A percentile compares a stretch with the other conserved stretches of the same genome.
Conservation (phyloP, 2,329 filamentous ascomycete species). For the Calonectria multiphialidica region DNA sequence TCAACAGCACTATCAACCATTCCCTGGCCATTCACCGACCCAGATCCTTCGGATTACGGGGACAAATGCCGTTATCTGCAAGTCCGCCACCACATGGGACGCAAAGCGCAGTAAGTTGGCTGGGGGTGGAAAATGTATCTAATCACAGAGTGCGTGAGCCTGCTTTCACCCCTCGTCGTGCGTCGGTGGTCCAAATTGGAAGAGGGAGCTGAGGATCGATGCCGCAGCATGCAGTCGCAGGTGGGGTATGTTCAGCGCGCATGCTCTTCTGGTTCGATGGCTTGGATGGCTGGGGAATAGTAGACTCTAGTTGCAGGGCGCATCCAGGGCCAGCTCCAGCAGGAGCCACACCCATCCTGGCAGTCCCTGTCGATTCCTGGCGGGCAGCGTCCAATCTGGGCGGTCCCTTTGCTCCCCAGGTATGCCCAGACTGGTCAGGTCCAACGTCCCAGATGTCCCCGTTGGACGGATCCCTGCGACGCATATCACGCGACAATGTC, state of each 20-base stretch:
- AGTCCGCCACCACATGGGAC: not conserved
- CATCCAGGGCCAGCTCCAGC: slow-evolving; percentile 5
- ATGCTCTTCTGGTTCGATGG: slow-evolving; percentile 31
- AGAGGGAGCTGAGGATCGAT: slow-evolving; percentile 15
- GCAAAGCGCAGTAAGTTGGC: not conserved
- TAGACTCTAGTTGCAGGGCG: slow-evolving; percentile 1
- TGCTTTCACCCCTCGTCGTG: not conserved
- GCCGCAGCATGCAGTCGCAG: not conserved
- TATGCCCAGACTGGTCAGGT: slow-evolving; percentile 18
- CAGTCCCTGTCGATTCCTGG: slow-evolving; percentile 1
- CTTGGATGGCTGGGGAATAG: slow-evolving; percentile 24
- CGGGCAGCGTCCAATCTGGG: slow-evolving; percentile 33
- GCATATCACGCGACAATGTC: slow-evolving; percentile 43
- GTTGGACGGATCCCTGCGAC: slow-evolving; percentile 33
- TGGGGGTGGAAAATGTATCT: not conserved
- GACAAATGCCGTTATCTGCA: not conserved
- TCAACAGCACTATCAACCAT: not conserved
- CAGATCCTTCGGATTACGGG: slow-evolving; percentile 5
- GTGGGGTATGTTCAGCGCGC: slow-evolving; percentile 17
- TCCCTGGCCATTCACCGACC: not conserved
- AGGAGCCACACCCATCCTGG: slow-evolving; percentile 15
- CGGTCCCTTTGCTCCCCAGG: slow-evolving; percentile 35
- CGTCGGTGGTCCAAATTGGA: slow-evolving; percentile 19
- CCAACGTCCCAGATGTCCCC: slow-evolving; percentile 24
- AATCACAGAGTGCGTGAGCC: not conserved